Percentiles rank a stretch among this genome's conserved stretches.
These are phyloP conservation scores for Eragrostis curvula DNA, from an alignment of 176 grass and related monocot species.

Conservation along the genomic window DNA sequence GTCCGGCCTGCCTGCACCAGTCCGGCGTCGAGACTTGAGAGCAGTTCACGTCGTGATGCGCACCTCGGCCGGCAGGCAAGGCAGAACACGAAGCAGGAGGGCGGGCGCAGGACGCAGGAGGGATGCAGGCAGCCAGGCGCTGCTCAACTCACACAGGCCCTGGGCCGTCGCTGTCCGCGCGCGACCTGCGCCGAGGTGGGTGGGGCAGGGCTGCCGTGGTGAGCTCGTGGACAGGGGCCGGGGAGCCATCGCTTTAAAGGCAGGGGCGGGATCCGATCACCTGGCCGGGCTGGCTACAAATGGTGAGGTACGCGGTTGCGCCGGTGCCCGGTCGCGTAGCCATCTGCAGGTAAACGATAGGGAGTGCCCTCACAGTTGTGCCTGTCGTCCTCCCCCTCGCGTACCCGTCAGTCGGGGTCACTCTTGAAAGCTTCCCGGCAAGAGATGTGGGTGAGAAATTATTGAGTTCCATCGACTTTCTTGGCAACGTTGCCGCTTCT, in stretches of 20 bases:
- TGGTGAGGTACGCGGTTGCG: constrained; percentile 11
- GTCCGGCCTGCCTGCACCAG: not conserved
- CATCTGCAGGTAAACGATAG: constrained; percentile 36
- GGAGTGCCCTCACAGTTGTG: constrained; percentile 22
- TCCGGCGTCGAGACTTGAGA: not conserved
- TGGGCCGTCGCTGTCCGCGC: constrained; percentile 24
- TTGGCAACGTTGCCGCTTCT: not conserved
- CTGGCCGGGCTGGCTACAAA: constrained; percentile 12
- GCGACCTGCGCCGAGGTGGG: constrained; percentile 1
- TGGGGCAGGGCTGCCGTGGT: not conserved
- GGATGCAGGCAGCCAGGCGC: not conserved
- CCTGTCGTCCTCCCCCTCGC: constrained; percentile 20
- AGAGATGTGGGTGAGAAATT: not conserved
- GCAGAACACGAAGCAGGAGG: not conserved
- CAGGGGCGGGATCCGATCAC: constrained; percentile 20
- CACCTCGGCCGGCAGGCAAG: not conserved
- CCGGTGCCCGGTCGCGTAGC: constrained; percentile 4
- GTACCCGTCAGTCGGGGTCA: not conserved
- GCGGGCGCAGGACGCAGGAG: too few relatives aligned
- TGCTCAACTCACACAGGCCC: not conserved
- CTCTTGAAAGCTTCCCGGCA: not conserved
- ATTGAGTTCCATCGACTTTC: constrained; percentile 1
- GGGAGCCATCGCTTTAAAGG: constrained; percentile 47
- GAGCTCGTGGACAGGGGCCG: constrained; percentile 29
- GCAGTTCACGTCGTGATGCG: constrained; percentile 21